Conservation (phyloP, 805 yeast species). For the Wickerhamomyces mucosus region DNA sequence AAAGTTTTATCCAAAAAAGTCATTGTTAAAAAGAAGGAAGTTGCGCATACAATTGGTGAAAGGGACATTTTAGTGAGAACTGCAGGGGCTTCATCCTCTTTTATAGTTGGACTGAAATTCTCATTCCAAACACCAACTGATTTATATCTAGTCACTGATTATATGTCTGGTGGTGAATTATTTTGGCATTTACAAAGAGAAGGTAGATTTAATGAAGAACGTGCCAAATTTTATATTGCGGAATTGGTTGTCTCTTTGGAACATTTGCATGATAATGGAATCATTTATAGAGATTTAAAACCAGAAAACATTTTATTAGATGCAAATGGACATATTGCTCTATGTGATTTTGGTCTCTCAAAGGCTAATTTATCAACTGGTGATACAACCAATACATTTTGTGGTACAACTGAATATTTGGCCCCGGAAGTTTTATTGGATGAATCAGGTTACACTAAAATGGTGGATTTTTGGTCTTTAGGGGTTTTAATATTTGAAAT, state of each 20-base stretch:
- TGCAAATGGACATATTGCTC: slow-evolving; percentile 94
- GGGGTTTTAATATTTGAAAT: slow-evolving; percentile 96
- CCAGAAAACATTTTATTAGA: slow-evolving; percentile 94
- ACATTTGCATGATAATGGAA: slow-evolving; percentile 90
- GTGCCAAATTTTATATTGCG: slow-evolving; percentile 96
- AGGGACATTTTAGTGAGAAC: slow-evolving; percentile 91
- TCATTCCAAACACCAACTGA: slow-evolving; percentile 94
- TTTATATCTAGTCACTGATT: slow-evolving; percentile 88
- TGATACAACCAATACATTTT: slow-evolving; percentile 88
- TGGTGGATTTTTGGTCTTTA: slow-evolving; percentile 98
- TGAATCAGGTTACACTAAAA: slow-evolving; percentile 93
- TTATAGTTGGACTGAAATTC: slow-evolving; percentile 91
- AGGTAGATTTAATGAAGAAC: slow-evolving; percentile 84
- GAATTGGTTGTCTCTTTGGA: slow-evolving; percentile 90
- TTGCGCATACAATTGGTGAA: slow-evolving; percentile 97
- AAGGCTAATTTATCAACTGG: slow-evolving; percentile 83
- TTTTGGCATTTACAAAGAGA: slow-evolving; percentile 97
- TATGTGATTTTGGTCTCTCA: slow-evolving; percentile 95
- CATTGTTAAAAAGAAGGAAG: slow-evolving; percentile 92
- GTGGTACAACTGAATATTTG: slow-evolving; percentile 96
- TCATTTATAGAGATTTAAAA: slow-evolving; percentile 92
- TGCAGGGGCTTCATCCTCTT: slow-evolving; percentile 79
- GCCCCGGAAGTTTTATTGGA: slow-evolving; percentile 96
- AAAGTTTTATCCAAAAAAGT: slow-evolving; percentile 90
- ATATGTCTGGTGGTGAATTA: slow-evolving; percentile 96